Evolutionary conservation across 2,329 filamentous ascomycete species (phyloP), one percentile per base, ranked within the genome.

Genomic region (Elsinoe australis): DNA sequence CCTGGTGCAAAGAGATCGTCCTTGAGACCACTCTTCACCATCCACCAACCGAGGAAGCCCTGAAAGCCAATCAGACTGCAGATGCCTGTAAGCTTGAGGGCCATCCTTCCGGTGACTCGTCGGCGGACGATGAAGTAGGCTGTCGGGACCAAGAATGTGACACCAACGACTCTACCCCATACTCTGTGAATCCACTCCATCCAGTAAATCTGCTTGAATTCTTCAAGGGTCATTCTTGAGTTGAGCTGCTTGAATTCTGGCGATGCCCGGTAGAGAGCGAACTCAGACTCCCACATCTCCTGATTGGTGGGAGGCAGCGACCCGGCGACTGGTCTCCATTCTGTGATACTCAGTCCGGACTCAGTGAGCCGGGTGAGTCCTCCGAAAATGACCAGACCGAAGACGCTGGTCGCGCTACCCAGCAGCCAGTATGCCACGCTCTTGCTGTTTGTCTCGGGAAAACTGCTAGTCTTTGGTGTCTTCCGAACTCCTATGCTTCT

Each of bases 171-270:
- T 55, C 92, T 83, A 36, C 92, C 92, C 89, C 92, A 96, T 49
- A 95, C 75, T 22, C 92, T 80, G 67, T 98, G 92, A 34, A 83
- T 81, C 92, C 92, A 98, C 73, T 98, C 92, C 92, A 96, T 96
- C 67, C 85, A 98, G 76, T 96, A 98, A 56, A 98, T 98, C 64
- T 92, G 84, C 68, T 96, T 95, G 72, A 96, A 98, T 64, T 98
- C 92, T 51, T 82, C 77, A 49, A 98, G 74, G 24, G 78, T 83
- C 92, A 98, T 98, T 64, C 87, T 79, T 24, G 89, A 84, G 70
- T 98, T 98, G 57, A 98, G 76, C 53, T 88, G 78, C 61, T 85
- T 80, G 71, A 90, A 98, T 67, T 98, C 92, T 53, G 92, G 92
- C 15, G 88, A 95, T 34, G 84, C 79, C 55, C 84, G 83, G 73